Percentiles rank a stretch among this genome's conserved stretches.
These are phyloP conservation scores for Fragaria nilgerrensis DNA, from an alignment of 306 rosid genomes.

Conservation along the genomic window DNA sequence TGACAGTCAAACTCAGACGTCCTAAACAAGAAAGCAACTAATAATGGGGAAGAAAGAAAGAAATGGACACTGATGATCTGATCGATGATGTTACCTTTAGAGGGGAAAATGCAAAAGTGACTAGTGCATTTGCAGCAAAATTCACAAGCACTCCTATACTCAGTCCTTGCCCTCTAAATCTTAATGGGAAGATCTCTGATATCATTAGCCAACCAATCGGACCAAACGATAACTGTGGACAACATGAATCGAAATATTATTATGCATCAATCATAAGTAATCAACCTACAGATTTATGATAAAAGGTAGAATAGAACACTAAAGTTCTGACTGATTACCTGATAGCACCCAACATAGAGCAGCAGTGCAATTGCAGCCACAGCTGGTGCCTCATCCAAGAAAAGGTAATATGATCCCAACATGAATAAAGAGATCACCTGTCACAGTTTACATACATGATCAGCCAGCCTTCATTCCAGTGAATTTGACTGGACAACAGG, in stretches of 20 bases:
- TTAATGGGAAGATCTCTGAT: slow-evolving; percentile 86
- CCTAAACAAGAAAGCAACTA: not conserved
- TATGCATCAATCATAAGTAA: not conserved
- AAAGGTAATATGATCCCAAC: slow-evolving; percentile 80
- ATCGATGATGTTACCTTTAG: slow-evolving; percentile 46
- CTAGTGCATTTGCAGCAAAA: slow-evolving; percentile 86
- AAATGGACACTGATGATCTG: not conserved
- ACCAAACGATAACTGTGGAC: slow-evolving; percentile 78
- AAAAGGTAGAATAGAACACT: not conserved
- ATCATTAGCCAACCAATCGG: slow-evolving; percentile 99
- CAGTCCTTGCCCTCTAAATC: slow-evolving; percentile 84
- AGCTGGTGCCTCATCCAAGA: slow-evolving; percentile 51
- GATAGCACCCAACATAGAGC: slow-evolving; percentile 85
- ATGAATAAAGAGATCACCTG: slow-evolving; percentile 85
- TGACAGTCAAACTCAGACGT: not conserved
- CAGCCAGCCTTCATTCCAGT: not conserved
- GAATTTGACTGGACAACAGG: not conserved
- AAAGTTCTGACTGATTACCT: slow-evolving; percentile 47
- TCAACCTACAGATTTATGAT: not conserved
- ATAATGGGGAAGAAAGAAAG: not conserved
- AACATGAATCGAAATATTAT: slow-evolving; percentile 9
- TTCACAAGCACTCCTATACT: slow-evolving; percentile 86
- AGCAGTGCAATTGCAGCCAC: slow-evolving; percentile 80
- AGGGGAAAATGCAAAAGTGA: slow-evolving; percentile 87
- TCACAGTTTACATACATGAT: slow-evolving; percentile 3